Base-by-base conservation (phyloP, 179 eudicot genomes). In the Monotropa hypopitys region DNA sequence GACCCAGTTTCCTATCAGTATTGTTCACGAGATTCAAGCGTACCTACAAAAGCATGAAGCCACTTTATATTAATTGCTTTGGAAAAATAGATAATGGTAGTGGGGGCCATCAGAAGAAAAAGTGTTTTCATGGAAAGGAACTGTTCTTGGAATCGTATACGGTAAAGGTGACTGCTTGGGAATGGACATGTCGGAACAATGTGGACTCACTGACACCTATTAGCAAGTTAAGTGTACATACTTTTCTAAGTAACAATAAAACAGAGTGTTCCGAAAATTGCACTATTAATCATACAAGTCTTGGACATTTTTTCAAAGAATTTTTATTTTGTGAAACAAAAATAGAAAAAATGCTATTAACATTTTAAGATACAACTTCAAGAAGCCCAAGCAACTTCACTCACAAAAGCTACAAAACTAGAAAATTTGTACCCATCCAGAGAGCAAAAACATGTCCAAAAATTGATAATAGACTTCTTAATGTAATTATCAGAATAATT, bases 1-100 rank as follows among this genome's bases (percentile, higher is more conserved):
- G 99, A 53, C 99, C 99, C 81, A 93, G 54, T 49, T 86, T 78
- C 83, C 90, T 87, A 61, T 95, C 99, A n/a, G 97, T 93, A 84
- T 88, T 91, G 85, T 95, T 95, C 61, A 80, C 80, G 80, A 95
- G 92, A 81, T 86, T 87, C 84, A 92, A 84, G 73, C 79, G 81
- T 69, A 93, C 97, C 99, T 95, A 69, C 62, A 72, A 51, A 85
- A 78, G 66, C 70, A 77, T 57, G 32, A 73, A 67, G 11, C 50
- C 43, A 28, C n/a, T 46, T 20, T 1, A 45, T 33, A 50, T 75
- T 49, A 45, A 53, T 75, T 46, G 35, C 61, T 46, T 47, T 6
- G 21, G 33, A 16, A 7, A 67, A 2, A 75, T 16, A 63, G 43
- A n/a, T 32, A 28, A 6, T 18, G 32, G n/a, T 3, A 47, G 10